phyloP scores from a whole-genome alignment of 140 eudicot species.

The Erigeron philadelphicus region DNA sequence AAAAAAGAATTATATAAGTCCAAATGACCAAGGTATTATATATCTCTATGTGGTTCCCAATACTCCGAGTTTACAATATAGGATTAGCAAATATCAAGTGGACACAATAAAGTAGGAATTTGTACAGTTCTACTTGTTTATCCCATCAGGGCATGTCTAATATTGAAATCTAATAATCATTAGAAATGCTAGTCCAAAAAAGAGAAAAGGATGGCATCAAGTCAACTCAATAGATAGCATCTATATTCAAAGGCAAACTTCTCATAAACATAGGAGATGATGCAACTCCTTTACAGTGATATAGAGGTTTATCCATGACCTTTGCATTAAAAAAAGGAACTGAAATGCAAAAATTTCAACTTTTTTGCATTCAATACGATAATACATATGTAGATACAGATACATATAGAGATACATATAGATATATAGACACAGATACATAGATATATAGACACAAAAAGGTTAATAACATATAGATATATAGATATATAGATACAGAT shows the following conservation, averaged over 20 bases:
- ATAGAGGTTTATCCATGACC: conserved; percentile 1
- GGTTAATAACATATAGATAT: too few species aligned
- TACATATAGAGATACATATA: too few species aligned
- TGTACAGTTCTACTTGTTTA: conserved; percentile 1
- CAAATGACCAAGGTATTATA: conserved; percentile 1
- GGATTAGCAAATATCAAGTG: neutral
- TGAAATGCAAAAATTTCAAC: too few species aligned
- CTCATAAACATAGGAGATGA: neutral
- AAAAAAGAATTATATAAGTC: neutral
- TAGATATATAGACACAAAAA: too few species aligned
- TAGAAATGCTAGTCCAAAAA: neutral
- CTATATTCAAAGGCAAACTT: neutral
- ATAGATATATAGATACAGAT: too few species aligned
- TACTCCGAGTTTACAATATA: neutral
- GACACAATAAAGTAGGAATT: neutral
- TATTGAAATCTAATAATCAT: neutral
- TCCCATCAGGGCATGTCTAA: neutral
- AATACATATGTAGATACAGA: too few species aligned
- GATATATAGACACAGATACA: too few species aligned
- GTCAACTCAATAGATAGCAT: neutral
- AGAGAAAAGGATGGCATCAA: neutral
- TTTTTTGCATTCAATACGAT: too few species aligned
- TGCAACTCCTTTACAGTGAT: conserved; percentile 6
- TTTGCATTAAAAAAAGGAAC: too few species aligned
- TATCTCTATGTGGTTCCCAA: conserved; percentile 8